Percentiles rank a stretch among this genome's conserved stretches.
These are phyloP conservation scores for Mallotus japonicus DNA, from an alignment of 441 rosid species.

Conservation along the genomic window DNA sequence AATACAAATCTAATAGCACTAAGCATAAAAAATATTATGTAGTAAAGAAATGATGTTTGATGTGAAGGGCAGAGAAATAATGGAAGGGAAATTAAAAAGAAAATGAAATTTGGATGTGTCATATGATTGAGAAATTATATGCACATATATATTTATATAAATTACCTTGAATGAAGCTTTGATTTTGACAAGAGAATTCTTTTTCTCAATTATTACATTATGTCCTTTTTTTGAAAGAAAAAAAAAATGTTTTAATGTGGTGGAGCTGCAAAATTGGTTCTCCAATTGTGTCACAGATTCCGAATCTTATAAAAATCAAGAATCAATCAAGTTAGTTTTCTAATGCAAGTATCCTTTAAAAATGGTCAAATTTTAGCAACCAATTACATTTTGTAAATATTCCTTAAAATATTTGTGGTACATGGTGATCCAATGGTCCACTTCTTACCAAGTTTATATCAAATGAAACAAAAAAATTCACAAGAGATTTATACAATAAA, in stretches of 20 bases:
- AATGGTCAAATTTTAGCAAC: constrained; percentile 1
- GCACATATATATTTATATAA: background rate
- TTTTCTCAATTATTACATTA: background rate
- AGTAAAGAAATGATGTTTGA: background rate
- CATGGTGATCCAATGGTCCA: constrained; percentile 18
- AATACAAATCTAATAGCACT: background rate
- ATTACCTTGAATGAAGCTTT: background rate
- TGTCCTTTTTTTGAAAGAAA: background rate
- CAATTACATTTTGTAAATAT: background rate
- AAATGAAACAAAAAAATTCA: too few relatives aligned
- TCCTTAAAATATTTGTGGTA: constrained; percentile 3
- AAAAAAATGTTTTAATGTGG: background rate
- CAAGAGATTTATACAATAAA: too few relatives aligned
- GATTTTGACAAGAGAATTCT: background rate
- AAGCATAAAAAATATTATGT: background rate
- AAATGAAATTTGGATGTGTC: background rate
- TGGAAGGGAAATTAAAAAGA: background rate
- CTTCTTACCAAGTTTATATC: background rate
- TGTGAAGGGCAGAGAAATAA: constrained; percentile 2
- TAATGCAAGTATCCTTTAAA: background rate
- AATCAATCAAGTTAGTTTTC: constrained; percentile 3
- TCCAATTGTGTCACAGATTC: background rate
- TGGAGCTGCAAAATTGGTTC: constrained; percentile 1
- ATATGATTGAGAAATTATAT: background rate
- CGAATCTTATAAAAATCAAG: background rate